Base-by-base conservation (phyloP, 805 yeast species). In the Lachancea fermentati region DNA sequence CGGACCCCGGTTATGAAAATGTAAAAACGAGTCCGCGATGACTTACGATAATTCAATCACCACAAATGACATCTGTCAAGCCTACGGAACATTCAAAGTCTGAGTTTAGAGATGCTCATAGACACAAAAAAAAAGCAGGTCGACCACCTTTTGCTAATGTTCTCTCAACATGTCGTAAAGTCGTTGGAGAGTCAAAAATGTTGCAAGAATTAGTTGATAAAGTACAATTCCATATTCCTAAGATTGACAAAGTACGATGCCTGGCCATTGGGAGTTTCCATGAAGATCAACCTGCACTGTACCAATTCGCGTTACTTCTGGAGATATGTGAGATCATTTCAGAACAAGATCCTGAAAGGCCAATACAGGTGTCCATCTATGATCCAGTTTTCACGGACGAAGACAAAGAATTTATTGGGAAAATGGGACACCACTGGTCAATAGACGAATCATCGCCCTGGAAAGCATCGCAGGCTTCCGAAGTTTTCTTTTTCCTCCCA, bases 201-300 rank as follows among this genome's bases (percentile, higher is more conserved):
- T 60, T 63, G 39, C n/a, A 42, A 6, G 55, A 59, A 14, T 40
- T 68, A 5, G 19, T 39, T 1, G 38, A 48, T 4, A 32, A 49
- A 0, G 36, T 67, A 5, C 38, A 42, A 3, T 43, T 42, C 17
- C 39, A 39, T 18, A 34, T 30, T 2, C 25, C 7, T 3, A 13
- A 37, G 4, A 46, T 66, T 8, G 45, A 39, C 2, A 49, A 43
- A 19, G 69, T 85, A 45, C 65, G 87, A 49, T 84, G 91, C 51
- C 58, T 85, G 22, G 94, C 91, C 0, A 62, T 85, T 15, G 95
- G 94, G 0, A 69, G 78, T 4, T 83, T 86, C 3, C 58, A 73
- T 11, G 73, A 72, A 5, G 80, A 76, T 39, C 57, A 52, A n/a
- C 73, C 75, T 17, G 82, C 91, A 1, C 61, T 76, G 30, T 82